A percentile compares a stretch with the other conserved stretches of the same genome.
Conservation (phyloP, 108 stramenopile genomes). For the Poteriospumella lacustris region DNA sequence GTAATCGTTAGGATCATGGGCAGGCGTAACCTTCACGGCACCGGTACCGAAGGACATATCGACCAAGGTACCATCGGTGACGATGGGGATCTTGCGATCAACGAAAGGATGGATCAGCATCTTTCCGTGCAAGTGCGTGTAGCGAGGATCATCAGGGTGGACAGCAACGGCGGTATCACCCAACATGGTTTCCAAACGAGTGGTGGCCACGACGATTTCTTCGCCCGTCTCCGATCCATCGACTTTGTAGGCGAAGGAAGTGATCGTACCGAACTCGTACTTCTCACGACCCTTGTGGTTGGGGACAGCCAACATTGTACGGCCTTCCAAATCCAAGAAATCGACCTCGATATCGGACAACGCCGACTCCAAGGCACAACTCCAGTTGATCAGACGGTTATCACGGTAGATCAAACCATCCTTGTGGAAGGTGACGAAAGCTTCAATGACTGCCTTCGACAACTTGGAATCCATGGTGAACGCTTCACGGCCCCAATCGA, state of each 20-base stretch:
- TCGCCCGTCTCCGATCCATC: conserved; percentile 59
- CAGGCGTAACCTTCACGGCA: conserved; percentile 98
- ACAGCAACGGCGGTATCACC: conserved; percentile 98
- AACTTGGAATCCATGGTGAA: conserved; percentile 98
- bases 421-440: conserved; percentile 86
- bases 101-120: conserved; percentile 90
- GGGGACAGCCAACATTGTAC: conserved; percentile 84
- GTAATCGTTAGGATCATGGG: conserved; percentile 94
- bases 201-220: conserved; percentile 91
- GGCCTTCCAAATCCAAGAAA: conserved; percentile 76
- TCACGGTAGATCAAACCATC: conserved; percentile 86
- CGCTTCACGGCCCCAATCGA: conserved; percentile 92
- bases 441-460: conserved; percentile 80
- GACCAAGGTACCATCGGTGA: conserved; percentile 81
- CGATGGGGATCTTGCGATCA: conserved; percentile 81
- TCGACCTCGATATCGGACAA: conserved; percentile 95
- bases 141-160: conserved; percentile 91
- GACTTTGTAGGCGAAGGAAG: conserved; percentile 91
- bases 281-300: conserved; percentile 85
- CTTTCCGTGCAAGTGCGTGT: conserved; percentile 94
- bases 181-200: conserved; percentile 98
- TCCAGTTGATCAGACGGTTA: conserved; percentile 93
- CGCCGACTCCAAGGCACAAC: conserved; percentile 90
- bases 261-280: conserved; percentile 95
- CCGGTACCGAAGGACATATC: conserved; percentile 98